A percentile compares a stretch with the other conserved stretches of the same genome.
Evolutionary conservation across 768 basidiomycete species (phyloP).

Genomic region (Daedalea quercina): DNA sequence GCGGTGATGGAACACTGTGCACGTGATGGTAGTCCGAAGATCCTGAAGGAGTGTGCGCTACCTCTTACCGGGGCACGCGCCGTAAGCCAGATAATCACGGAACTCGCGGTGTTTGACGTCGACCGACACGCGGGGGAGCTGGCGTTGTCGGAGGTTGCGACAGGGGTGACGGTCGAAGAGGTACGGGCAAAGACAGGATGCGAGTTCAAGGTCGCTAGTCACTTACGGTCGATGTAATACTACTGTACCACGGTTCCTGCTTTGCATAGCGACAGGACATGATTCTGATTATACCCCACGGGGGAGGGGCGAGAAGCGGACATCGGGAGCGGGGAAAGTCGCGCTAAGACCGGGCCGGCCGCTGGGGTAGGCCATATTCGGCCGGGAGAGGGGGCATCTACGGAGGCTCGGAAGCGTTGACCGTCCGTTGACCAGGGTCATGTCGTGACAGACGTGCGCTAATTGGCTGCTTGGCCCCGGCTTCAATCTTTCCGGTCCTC

Average conservation of each 20-base stretch:
- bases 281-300: no score
- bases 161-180: conserved; percentile 78
- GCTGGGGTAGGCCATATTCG: background rate
- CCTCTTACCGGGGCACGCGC: conserved; percentile 86
- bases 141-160: conserved; percentile 75
- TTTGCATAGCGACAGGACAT: background rate
- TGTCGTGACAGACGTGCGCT: background rate
- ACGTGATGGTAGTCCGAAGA: conserved; percentile 86
- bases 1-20: conserved; percentile 87
- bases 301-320: no score
- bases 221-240: conserved; percentile 24
- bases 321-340: no score
- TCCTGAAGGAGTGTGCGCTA: conserved; percentile 72
- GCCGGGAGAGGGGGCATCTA: background rate
- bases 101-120: conserved; percentile 86
- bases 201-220: conserved; percentile 57
- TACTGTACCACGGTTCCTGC: background rate
- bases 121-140: conserved; percentile 69
- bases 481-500: background rate
- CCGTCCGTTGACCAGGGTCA: background rate
- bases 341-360: no score
- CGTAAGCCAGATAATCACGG: conserved; percentile 90
- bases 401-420: background rate
- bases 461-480: background rate
- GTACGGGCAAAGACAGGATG: conserved; percentile 84